These are phyloP conservation scores for Fusarium xylarioides DNA, from an alignment of 2,329 filamentous ascomycete genomes.

Conservation along the genomic window DNA sequence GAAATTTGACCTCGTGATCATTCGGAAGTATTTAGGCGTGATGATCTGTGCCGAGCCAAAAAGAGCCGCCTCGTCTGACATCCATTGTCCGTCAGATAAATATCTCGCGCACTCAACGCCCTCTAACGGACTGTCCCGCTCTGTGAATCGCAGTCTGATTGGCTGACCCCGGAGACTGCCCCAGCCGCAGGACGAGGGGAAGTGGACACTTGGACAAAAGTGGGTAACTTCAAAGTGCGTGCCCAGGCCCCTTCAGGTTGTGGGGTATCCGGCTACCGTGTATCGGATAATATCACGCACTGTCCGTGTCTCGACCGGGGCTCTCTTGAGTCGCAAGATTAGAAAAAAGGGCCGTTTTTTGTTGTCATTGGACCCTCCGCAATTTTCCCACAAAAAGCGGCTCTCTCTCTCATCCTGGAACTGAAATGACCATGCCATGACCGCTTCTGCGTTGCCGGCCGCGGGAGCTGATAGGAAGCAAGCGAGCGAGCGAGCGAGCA, in stretches of 20 bases:
- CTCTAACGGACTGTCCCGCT: slow-evolving; percentile 27
- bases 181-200: slow-evolving; percentile 42
- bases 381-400: slow-evolving; percentile 28
- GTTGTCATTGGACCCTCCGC: slow-evolving; percentile 28
- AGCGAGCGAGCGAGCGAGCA: not conserved
- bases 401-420: slow-evolving; percentile 17
- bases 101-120: slow-evolving; percentile 33
- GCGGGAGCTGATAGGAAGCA: slow-evolving; percentile 16
- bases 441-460: slow-evolving; percentile 34
- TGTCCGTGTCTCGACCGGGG: slow-evolving; percentile 6
- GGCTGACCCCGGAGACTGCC: slow-evolving; percentile 27
- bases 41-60: slow-evolving; percentile 22
- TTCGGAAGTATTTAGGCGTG: slow-evolving; percentile 7
- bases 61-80: slow-evolving; percentile 34
- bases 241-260: slow-evolving; percentile 14
- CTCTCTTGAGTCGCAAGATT: slow-evolving; percentile 8
- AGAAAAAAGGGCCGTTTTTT: slow-evolving; percentile 4
- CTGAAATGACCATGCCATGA: slow-evolving; percentile 9
- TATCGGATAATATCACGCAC: not conserved
- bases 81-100: slow-evolving; percentile 4
- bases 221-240: not conserved
- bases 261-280: slow-evolving; percentile 26
- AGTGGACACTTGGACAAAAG: slow-evolving; percentile 22
- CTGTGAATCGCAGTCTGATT: not conserved
- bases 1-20: not conserved